These are phyloP conservation scores for Taiozyma sp. DNA, from an alignment of 1,139 yeast species.

Conservation along the genomic window DNA sequence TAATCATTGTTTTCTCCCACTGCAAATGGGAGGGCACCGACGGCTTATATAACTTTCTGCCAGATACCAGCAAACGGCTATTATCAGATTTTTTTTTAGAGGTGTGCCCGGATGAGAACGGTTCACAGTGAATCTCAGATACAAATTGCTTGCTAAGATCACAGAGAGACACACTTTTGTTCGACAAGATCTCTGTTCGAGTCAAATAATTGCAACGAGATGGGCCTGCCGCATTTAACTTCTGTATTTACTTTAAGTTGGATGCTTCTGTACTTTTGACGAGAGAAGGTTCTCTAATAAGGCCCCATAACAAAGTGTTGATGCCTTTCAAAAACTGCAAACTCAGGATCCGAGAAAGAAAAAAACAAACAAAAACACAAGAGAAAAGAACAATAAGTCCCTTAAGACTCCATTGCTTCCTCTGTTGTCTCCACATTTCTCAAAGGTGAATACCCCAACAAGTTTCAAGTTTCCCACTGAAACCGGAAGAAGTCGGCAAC, in stretches of 20 bases:
- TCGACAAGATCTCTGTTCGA: too few relatives aligned
- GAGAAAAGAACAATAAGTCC: not conserved
- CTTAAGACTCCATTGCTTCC: not conserved
- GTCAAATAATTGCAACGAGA: not conserved
- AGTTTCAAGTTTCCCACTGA: not conserved
- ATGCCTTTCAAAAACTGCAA: too few relatives aligned
- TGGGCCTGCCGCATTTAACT: not conserved
- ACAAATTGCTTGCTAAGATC: too few relatives aligned
- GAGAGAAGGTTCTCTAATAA: too few relatives aligned
- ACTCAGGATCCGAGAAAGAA: too few relatives aligned
- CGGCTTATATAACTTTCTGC: not conserved
- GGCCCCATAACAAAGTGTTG: too few relatives aligned
- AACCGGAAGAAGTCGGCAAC: not conserved
- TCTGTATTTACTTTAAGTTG: too few relatives aligned
- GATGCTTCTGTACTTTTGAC: too few relatives aligned
- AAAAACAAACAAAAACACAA: too few relatives aligned
- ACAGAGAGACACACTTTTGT: too few relatives aligned
- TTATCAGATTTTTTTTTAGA: not conserved
- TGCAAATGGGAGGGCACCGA: not conserved
- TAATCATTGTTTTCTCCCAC: too few relatives aligned
- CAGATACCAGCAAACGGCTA: not conserved
- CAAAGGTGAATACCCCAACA: not conserved
- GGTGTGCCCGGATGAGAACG: not conserved
- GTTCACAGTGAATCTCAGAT: not conserved
- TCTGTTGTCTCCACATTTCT: not conserved